A percentile compares a stretch with the other conserved stretches of the same genome.
These are phyloP conservation scores for Penstemon newberryi DNA, from an alignment of 257 asterid species.

Conservation along the genomic window DNA sequence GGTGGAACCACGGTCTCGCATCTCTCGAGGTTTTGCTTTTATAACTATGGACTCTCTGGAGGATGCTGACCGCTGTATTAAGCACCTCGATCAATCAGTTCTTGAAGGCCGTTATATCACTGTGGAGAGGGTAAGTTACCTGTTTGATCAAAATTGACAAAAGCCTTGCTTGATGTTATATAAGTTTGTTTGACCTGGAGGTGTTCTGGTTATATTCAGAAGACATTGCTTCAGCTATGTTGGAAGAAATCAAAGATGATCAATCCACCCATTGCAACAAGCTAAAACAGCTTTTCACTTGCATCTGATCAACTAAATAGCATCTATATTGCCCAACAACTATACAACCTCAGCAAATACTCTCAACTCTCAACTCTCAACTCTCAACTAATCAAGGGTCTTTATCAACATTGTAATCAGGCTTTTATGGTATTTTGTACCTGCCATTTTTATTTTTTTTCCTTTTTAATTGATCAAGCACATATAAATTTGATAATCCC, in stretches of 20 bases:
- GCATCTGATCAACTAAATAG: constrained; percentile 96
- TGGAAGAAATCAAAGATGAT: constrained; percentile 98
- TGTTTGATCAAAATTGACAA: constrained; percentile 35
- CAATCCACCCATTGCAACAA: constrained; percentile 95
- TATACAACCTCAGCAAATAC: constrained; percentile 89
- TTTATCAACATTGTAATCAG: constrained; percentile 91
- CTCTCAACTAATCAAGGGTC: constrained; percentile 91
- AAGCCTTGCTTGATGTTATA: constrained; percentile 42
- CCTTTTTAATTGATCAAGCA: constrained; percentile 26
- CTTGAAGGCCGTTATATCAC: constrained; percentile 94
- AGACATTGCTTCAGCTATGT: constrained; percentile 88
- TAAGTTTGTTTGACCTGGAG: constrained; percentile 80
- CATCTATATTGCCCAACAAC: constrained; percentile 93
- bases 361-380: constrained; percentile 86
- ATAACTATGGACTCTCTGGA: constrained; percentile 77
- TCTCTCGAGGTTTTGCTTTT: constrained; percentile 97
- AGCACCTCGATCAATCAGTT: constrained; percentile 90
- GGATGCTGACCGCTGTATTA: constrained; percentile 88
- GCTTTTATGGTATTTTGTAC: constrained; percentile 88
- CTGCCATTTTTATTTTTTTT: constrained; percentile 45
- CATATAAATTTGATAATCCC: constrained; percentile 23
- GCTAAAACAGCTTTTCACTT: constrained; percentile 93
- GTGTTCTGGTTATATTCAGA: constrained; percentile 97
- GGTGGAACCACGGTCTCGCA: constrained; percentile 88
- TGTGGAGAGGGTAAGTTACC: constrained; percentile 81